Conservation (phyloP, 768 basidiomycete genomes). For the Polyporus arcularius region DNA sequence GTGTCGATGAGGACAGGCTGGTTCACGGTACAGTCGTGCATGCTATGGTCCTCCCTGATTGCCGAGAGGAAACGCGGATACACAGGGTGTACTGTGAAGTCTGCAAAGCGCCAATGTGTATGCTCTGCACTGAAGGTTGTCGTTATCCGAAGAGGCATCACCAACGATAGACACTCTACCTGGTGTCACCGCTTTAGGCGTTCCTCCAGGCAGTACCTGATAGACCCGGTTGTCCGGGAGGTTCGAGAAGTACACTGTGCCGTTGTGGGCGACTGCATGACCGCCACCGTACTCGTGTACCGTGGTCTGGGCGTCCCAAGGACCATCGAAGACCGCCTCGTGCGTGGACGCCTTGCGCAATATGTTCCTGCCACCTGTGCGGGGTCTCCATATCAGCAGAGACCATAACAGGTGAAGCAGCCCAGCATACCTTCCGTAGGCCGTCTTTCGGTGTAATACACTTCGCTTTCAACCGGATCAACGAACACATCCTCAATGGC, state of each 20-base stretch:
- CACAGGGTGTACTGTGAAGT: constrained; percentile 56
- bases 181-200: constrained; percentile 53
- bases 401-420: no score
- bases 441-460: no score
- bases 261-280: constrained; percentile 50
- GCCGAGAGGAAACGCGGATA: constrained; percentile 54
- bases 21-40: constrained; percentile 51
- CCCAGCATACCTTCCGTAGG: no score
- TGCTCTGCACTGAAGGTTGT: constrained; percentile 1
- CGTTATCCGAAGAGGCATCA: no score
- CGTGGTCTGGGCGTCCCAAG: constrained; percentile 51
- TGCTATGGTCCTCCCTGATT: constrained; percentile 69
- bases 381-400: no score
- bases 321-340: no score
- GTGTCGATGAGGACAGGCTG: constrained; percentile 58
- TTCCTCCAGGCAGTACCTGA: constrained; percentile 31
- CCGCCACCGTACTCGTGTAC: constrained; percentile 68
- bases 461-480: no score
- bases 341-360: no score
- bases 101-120: constrained; percentile 50
- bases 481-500: no score
- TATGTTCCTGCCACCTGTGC: no score
- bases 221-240: constrained; percentile 54
- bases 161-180: constrained; percentile 45
- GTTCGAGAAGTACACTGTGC: constrained; percentile 58